Conservation (phyloP, 805 yeast species). For the Saccharomycopsis olivae region DNA sequence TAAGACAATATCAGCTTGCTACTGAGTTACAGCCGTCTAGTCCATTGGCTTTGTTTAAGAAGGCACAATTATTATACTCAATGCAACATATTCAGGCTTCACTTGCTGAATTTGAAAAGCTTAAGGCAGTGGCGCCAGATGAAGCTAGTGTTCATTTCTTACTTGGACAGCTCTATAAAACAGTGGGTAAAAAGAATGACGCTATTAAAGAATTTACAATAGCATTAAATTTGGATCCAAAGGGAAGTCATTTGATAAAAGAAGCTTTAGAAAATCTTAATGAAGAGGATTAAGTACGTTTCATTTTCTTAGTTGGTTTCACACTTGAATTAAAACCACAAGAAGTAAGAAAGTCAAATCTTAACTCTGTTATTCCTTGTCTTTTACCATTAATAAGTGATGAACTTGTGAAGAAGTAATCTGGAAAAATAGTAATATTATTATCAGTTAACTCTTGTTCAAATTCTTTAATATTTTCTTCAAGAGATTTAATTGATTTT, state of each 20-base stretch:
- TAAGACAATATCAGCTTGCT: constrained; percentile 75
- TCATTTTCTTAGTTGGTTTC: constrained; percentile 8
- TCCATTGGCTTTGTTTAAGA: constrained; percentile 79
- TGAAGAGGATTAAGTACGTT: no score
- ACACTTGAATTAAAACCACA: constrained; percentile 12
- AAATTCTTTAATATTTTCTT: constrained; percentile 27
- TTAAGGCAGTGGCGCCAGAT: constrained; percentile 77
- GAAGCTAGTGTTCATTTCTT: constrained; percentile 90
- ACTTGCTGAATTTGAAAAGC: constrained; percentile 57
- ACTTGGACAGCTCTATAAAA: constrained; percentile 76
- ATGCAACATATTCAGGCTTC: constrained; percentile 67
- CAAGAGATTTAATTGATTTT: constrained; percentile 15
- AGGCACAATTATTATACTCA: constrained; percentile 69
- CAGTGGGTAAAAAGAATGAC: constrained; percentile 57
- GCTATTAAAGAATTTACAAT: constrained; percentile 82
- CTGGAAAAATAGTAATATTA: constrained; percentile 17
- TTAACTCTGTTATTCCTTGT: constrained; percentile 15
- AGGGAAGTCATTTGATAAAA: constrained; percentile 74
- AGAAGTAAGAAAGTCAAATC: constrained; percentile 12
- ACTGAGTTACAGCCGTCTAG: constrained; percentile 74
- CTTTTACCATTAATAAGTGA: constrained; percentile 1
- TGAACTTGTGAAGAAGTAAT: constrained; percentile 12
- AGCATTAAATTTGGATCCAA: constrained; percentile 87
- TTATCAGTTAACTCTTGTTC: constrained; percentile 30
- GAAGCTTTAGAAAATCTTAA: constrained; percentile 61